Conservation (phyloP, 768 basidiomycete genomes). For the Dioszegia crocea region DNA sequence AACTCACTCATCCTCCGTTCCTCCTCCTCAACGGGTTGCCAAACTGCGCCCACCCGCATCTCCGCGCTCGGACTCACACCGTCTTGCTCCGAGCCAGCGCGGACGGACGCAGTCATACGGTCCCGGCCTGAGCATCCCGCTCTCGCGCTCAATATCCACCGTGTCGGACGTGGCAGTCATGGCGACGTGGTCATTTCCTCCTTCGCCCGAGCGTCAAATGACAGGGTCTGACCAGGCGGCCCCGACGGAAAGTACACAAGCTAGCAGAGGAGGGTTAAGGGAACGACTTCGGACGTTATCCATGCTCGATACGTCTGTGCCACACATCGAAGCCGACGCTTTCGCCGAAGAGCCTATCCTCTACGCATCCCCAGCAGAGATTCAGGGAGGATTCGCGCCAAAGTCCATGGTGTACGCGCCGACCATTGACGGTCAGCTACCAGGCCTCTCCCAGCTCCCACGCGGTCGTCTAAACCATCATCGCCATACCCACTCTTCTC, state of each 20-base stretch:
- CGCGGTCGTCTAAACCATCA: background rate
- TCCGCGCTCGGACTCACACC: background rate
- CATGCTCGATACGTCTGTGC: constrained; percentile 5
- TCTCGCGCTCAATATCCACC: background rate
- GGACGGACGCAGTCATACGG: too few species aligned
- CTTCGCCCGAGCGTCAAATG: constrained; percentile 5
- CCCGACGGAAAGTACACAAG: too few species aligned
- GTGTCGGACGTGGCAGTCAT: constrained; percentile 22
- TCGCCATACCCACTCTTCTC: constrained; percentile 16
- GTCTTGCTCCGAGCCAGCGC: background rate
- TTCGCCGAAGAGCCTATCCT: background rate
- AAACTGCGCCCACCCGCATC: constrained; percentile 2
- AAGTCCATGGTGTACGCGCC: too few species aligned
- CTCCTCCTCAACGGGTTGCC: constrained; percentile 9
- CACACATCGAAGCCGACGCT: background rate
- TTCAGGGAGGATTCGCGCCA: too few species aligned
- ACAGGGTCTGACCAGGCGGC: too few species aligned
- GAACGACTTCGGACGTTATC: constrained; percentile 13
- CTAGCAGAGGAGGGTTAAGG: constrained; percentile 3
- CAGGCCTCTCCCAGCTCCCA: background rate
- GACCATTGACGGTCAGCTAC: background rate
- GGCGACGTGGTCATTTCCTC: constrained; percentile 23
- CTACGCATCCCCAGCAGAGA: background rate
- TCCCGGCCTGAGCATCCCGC: background rate
- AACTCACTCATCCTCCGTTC: constrained; percentile 5